phyloP scores from a whole-genome alignment of 2,329 filamentous ascomycete species.

The Oidium heveae region DNA sequence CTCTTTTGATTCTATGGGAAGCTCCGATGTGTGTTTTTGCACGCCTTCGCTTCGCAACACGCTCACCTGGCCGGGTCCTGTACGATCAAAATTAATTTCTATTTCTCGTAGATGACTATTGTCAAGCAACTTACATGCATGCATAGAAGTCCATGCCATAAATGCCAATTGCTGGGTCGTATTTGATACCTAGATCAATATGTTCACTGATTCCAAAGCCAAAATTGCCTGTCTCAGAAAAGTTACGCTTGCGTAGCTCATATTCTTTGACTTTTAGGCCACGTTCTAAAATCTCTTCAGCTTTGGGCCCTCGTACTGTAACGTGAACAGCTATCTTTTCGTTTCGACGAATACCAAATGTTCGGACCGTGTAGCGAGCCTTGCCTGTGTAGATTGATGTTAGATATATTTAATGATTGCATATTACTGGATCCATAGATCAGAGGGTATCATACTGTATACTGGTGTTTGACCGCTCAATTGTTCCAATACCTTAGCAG shows the following conservation, averaged over 20 bases:
- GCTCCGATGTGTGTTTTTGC: slow-evolving; percentile 67
- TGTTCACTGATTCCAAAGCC: slow-evolving; percentile 99
- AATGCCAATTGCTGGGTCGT: slow-evolving; percentile 93
- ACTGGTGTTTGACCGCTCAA: slow-evolving; percentile 97
- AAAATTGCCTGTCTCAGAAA: slow-evolving; percentile 98
- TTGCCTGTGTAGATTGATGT: slow-evolving; percentile 37
- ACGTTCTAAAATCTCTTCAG: slow-evolving; percentile 99
- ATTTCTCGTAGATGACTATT: not conserved
- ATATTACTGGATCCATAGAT: not conserved
- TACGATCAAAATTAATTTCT: not conserved
- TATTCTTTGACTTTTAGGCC: slow-evolving; percentile 99
- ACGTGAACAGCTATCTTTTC: slow-evolving; percentile 99
- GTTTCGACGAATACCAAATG: slow-evolving; percentile 99
- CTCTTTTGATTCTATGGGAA: slow-evolving; percentile 77
- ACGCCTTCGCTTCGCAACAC: slow-evolving; percentile 84
- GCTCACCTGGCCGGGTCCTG: slow-evolving; percentile 88
- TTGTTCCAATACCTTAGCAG: slow-evolving; percentile 99
- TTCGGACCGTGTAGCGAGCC: slow-evolving; percentile 99
- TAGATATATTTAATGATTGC: too few relatives aligned
- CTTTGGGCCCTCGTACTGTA: slow-evolving; percentile 96
- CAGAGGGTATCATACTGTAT: slow-evolving; percentile 48
- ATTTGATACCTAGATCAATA: slow-evolving; percentile 99
- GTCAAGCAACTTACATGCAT: slow-evolving; percentile 53
- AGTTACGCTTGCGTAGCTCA: slow-evolving; percentile 98
- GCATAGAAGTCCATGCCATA: slow-evolving; percentile 99